Percentiles rank a stretch among this genome's conserved stretches.
Evolutionary conservation across 805 yeast species (phyloP).

Genomic region (Saccharomycopsis fibuligera): DNA sequence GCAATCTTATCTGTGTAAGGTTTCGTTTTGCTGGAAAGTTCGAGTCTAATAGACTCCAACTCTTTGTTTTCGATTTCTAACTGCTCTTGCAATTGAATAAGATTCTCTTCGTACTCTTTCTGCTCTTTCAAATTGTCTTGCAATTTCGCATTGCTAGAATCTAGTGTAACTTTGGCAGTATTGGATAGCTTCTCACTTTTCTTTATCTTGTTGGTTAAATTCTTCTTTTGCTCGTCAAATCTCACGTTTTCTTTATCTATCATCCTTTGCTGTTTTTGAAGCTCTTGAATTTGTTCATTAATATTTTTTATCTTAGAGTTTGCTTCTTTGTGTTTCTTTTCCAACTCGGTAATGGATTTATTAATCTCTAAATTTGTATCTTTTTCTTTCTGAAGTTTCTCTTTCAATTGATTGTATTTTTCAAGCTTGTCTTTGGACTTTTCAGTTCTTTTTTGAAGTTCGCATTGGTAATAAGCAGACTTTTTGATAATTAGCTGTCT

Average conservation of each 20-base stretch:
- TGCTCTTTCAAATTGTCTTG: slow-evolving; percentile 40
- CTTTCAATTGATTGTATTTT: slow-evolving; percentile 35
- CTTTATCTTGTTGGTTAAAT: slow-evolving; percentile 48
- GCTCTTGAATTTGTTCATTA: slow-evolving; percentile 23
- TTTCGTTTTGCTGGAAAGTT: slow-evolving; percentile 69
- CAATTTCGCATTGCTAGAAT: slow-evolving; percentile 41
- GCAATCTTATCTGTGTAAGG: slow-evolving; percentile 61
- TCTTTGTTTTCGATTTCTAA: slow-evolving; percentile 46
- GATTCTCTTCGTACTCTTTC: slow-evolving; percentile 37
- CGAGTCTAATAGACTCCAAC: slow-evolving; percentile 58
- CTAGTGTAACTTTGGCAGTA: slow-evolving; percentile 38
- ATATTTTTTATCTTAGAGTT: slow-evolving; percentile 25
- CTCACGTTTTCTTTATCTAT: slow-evolving; percentile 25
- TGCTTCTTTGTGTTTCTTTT: slow-evolving; percentile 27
- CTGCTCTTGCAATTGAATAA: slow-evolving; percentile 35
- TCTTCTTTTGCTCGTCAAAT: slow-evolving; percentile 69
- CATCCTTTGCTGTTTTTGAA: slow-evolving; percentile 28
- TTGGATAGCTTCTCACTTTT: slow-evolving; percentile 52
- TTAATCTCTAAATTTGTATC: slow-evolving; percentile 35
- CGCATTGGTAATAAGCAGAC: slow-evolving; percentile 51
- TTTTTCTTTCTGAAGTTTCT: slow-evolving; percentile 38
- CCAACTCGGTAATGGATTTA: slow-evolving; percentile 31
- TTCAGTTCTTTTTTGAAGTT: slow-evolving; percentile 35
- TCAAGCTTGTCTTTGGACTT: slow-evolving; percentile 35
- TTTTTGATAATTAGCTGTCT: slow-evolving; percentile 48